A percentile compares a stretch with the other conserved stretches of the same genome.
Conservation (phyloP, 2,329 filamentous ascomycete species). For the Talaromyces sp. region DNA sequence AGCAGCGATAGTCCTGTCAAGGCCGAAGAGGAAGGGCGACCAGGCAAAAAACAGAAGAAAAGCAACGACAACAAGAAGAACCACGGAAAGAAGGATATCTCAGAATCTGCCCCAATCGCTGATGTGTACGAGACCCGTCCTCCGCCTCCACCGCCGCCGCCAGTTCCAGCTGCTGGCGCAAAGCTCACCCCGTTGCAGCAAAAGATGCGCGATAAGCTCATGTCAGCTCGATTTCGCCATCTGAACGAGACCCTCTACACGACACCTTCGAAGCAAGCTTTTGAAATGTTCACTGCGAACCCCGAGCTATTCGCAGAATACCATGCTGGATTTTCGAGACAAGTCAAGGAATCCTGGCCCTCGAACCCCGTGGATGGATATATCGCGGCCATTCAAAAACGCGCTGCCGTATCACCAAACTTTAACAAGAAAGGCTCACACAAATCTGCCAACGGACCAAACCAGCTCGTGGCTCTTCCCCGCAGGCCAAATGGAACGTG, state of each 20-base stretch:
- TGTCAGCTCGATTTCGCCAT: constrained; percentile 93
- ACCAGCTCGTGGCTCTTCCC: constrained; percentile 51
- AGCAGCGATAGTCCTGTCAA: constrained; percentile 16
- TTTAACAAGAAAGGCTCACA: constrained; percentile 31
- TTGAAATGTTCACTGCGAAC: constrained; percentile 72
- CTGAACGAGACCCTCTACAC: constrained; percentile 97
- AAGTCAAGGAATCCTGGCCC: constrained; percentile 87
- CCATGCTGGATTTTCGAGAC: constrained; percentile 90
- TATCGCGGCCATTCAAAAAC: constrained; percentile 62
- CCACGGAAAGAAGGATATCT: constrained; percentile 6
- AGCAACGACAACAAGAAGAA: constrained; percentile 14
- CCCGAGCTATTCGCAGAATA: constrained; percentile 96
- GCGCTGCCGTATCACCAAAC: constrained; percentile 51
- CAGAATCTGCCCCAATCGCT: neutral
- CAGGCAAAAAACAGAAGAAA: constrained; percentile 12
- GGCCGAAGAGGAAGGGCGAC: constrained; percentile 22
- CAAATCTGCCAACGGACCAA: constrained; percentile 22
- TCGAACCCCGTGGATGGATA: constrained; percentile 93
- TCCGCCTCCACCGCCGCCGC: constrained; percentile 22
- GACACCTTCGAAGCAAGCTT: constrained; percentile 76
- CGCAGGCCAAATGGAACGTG: constrained; percentile 63
- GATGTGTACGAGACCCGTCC: neutral
- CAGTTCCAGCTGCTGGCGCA: constrained; percentile 39
- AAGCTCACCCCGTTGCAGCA: constrained; percentile 89
- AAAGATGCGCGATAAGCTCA: constrained; percentile 89